phyloP scores from a whole-genome alignment of 257 asterid species.

The Solanum pimpinellifolium region DNA sequence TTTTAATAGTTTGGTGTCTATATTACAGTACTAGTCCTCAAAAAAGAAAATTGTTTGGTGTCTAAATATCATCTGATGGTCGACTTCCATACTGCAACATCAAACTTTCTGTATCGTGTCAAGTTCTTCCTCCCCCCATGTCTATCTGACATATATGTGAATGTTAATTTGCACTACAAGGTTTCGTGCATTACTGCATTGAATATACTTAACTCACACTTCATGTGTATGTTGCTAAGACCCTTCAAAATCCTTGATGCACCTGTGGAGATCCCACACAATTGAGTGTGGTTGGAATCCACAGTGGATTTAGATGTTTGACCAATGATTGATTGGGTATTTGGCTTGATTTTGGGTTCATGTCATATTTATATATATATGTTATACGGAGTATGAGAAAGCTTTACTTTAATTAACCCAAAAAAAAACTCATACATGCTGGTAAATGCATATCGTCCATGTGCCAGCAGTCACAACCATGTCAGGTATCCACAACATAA shows the following conservation, averaged over 20 bases:
- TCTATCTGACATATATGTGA: not conserved
- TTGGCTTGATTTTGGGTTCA: not conserved
- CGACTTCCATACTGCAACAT: not conserved
- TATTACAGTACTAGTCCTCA: not conserved
- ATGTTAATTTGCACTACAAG: not conserved
- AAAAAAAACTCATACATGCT: not conserved
- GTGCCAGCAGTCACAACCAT: not conserved
- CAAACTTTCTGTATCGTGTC: not conserved
- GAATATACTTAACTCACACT: not conserved
- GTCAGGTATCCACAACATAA: not conserved
- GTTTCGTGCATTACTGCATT: not conserved
- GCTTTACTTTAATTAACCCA: not conserved
- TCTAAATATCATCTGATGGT: not conserved
- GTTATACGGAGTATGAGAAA: not conserved
- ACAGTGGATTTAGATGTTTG: not conserved
- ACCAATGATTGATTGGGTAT: not conserved
- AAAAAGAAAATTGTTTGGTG: not conserved
- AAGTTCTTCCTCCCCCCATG: not conserved
- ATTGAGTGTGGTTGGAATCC: not conserved
- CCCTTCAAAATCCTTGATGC: not conserved
- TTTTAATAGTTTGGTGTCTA: not conserved
- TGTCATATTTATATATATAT: not conserved
- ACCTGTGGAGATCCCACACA: not conserved
- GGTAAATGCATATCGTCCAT: not conserved
- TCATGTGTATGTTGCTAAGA: not conserved